Base-by-base conservation (phyloP, 768 basidiomycete genomes). In the Tephrocybe sp. region DNA sequence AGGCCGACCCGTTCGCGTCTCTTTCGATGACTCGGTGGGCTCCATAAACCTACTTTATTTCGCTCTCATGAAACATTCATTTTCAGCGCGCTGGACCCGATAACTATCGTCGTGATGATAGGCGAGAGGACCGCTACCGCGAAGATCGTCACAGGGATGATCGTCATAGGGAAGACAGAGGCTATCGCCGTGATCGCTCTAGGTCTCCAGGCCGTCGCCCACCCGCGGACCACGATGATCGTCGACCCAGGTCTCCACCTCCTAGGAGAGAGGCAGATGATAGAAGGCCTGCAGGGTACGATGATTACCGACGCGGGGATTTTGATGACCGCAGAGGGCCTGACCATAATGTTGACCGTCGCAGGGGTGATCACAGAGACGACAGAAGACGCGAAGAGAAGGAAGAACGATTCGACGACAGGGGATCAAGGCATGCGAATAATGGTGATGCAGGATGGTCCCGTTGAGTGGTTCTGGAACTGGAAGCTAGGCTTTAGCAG, bases 241-340 rank as follows among this genome's bases (percentile, higher is more conserved):
- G 87, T 77, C 86, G 85, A 58, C 62, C 84, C 76, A 85, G 88
- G 80, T 89, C 87, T 74, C 84, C 89, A 66, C 84, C 87, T 60
- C 78, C 83, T 53, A 79, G 76, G 79, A 87, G 89, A 79, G 87
- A 90, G 63, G 74, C 74, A 72, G 87, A 90, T 76, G 87, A 90
- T 72, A 83, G 78, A 80, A 85, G 86, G 79, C 81, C 87, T 83
- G 85, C 87, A 84, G 88, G 87, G 84, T 89, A 90, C 84, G 89
- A 91, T 82, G 86, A 89, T 81, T 77, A 83, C 71, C 84, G 89
- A 70, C 85, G 89, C 72, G 87, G 86, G 64, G 83, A 82, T 64
- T 82, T 84, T 82, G 86, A 88, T 83, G 84, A 84, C 70, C 86
- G 82, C 75, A 84, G 82, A 83, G 79, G 73, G 68, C 86, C 86